Percentiles rank a stretch among this genome's conserved stretches.
Evolutionary conservation across 441 rosid species (phyloP).

Genomic region (Sinapis alba): DNA sequence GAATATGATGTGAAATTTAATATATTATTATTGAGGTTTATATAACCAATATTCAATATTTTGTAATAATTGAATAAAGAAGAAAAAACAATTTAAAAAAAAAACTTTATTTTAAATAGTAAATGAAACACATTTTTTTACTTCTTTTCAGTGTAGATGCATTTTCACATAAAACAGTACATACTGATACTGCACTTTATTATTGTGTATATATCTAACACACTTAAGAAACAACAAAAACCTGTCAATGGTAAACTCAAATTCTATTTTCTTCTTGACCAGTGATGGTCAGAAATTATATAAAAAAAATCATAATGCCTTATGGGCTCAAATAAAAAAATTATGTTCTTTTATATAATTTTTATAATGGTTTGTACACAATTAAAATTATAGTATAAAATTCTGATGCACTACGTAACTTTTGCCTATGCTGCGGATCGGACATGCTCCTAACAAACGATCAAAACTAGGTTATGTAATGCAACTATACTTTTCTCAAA

Average conservation of each 20-base stretch:
- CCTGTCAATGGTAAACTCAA: not conserved
- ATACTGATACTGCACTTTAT: too few species aligned
- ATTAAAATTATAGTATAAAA: too few species aligned
- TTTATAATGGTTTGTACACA: not conserved
- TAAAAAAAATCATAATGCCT: not conserved
- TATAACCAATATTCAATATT: too few species aligned
- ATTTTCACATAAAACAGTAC: too few species aligned
- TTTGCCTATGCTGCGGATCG: not conserved
- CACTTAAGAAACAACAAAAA: not conserved
- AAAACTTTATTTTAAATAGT: too few species aligned
- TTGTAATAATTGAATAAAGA: too few species aligned
- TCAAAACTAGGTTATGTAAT: too few species aligned
- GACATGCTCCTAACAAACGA: not conserved
- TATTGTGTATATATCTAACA: not conserved
- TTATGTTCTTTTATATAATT: not conserved
- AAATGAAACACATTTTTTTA: too few species aligned
- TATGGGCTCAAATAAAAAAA: not conserved
- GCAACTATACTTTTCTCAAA: not conserved
- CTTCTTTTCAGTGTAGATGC: too few species aligned
- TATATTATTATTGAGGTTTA: too few species aligned
- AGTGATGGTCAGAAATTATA: not conserved
- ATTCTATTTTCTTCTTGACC: not conserved
- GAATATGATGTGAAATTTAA: too few species aligned
- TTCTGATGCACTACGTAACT: not conserved
- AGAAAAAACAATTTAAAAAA: too few species aligned